Conservation (phyloP, 2,329 filamentous ascomycete genomes). For the Arthrobotrys musiformis region DNA sequence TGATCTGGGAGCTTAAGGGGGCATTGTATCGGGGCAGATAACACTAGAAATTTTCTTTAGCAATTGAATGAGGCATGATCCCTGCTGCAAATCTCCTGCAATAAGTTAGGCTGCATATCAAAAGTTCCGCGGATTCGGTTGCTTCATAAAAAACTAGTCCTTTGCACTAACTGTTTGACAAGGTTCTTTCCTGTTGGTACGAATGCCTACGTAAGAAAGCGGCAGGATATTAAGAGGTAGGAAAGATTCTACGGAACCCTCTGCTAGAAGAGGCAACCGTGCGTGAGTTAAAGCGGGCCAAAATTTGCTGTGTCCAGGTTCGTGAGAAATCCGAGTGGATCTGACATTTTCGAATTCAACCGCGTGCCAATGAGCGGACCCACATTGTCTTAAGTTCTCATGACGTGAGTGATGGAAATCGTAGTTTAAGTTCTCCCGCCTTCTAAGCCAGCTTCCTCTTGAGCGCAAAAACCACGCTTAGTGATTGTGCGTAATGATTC, state of each 20-base stretch:
- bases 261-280: constrained; percentile 26
- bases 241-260: constrained; percentile 16
- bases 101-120: constrained; percentile 55
- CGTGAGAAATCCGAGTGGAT: constrained; percentile 24
- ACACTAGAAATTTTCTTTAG: constrained; percentile 24
- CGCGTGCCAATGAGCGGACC: constrained; percentile 51
- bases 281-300: constrained; percentile 42
- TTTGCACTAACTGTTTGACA: constrained; percentile 11
- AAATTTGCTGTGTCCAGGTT: constrained; percentile 16
- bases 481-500: constrained; percentile 12
- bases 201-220: constrained; percentile 33
- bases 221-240: constrained; percentile 37
- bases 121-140: constrained; percentile 52
- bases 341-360: constrained; percentile 50
- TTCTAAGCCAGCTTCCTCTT: constrained; percentile 43
- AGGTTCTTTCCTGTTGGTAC: constrained; percentile 22
- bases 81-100: constrained; percentile 56
- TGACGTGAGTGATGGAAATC: constrained; percentile 56
- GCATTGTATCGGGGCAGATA: constrained; percentile 35
- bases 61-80: constrained; percentile 31
- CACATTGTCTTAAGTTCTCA: constrained; percentile 52
- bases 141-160: constrained; percentile 7
- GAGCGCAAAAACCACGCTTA: constrained; percentile 1
- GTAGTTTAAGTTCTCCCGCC: constrained; percentile 46
- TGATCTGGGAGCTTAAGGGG: constrained; percentile 39